Conservation (phyloP, 2,329 filamentous ascomycete species). For the Incumbomyces lentus region DNA sequence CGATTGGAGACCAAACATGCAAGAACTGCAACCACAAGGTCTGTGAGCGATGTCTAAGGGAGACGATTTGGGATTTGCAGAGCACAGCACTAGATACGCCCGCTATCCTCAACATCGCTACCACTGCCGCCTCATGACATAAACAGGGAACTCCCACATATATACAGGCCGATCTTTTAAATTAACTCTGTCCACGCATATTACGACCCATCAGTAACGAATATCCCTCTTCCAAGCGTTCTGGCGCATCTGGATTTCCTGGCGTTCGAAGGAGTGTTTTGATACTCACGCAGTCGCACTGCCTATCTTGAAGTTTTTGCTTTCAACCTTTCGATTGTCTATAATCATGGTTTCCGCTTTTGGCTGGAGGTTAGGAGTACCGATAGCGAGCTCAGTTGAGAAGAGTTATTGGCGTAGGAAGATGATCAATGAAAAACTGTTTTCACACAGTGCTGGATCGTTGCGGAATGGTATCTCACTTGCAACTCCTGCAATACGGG, state of each 20-base stretch:
- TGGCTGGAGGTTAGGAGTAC: too few relatives aligned
- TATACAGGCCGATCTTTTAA: background rate
- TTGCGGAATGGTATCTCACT: too few relatives aligned
- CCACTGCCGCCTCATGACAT: background rate
- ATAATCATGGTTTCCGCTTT: too few relatives aligned
- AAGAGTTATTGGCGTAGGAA: too few relatives aligned
- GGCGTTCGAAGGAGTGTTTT: background rate
- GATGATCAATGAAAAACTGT: too few relatives aligned
- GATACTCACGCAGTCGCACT: background rate
- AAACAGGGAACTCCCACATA: background rate
- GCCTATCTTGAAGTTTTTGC: background rate
- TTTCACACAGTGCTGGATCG: too few relatives aligned
- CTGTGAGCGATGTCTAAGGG: conserved; percentile 14
- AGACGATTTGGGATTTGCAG: background rate
- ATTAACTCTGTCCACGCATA: background rate
- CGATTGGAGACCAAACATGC: conserved; percentile 11
- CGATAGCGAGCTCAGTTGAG: too few relatives aligned
- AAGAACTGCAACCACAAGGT: conserved; percentile 18
- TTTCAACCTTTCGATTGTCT: background rate
- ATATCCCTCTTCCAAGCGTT: background rate
- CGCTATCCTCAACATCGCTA: too few relatives aligned
- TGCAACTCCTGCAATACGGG: too few relatives aligned
- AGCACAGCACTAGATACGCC: background rate
- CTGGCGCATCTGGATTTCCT: background rate
- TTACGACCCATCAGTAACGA: conserved; percentile 5